Conservation (phyloP, 768 basidiomycete genomes). For the Naganishia antarctica region DNA sequence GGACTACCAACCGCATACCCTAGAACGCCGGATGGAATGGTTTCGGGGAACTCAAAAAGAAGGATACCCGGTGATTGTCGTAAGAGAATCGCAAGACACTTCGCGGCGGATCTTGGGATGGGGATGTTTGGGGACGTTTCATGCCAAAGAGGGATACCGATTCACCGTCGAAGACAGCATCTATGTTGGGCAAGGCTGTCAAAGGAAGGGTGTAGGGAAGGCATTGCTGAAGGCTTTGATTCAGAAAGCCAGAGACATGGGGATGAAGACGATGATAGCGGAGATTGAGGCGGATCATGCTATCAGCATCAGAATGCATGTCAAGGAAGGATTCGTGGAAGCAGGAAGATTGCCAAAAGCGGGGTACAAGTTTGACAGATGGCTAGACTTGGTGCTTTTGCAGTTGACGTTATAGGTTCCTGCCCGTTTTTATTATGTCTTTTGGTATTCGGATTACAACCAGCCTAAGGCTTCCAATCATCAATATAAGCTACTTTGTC, state of each 20-base stretch:
- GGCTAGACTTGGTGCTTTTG: conserved; percentile 19
- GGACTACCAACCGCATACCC: neutral
- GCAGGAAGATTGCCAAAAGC: conserved; percentile 13
- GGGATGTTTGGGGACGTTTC: conserved; percentile 18
- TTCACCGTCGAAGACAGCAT: conserved; percentile 20
- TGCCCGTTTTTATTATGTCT: too few relatives aligned
- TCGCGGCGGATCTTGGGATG: conserved; percentile 7
- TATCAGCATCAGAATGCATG: conserved; percentile 14
- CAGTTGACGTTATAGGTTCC: conserved; percentile 17
- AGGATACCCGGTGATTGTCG: conserved; percentile 15
- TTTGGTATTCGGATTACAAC: neutral
- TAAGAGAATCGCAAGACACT: neutral
- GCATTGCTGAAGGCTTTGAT: conserved; percentile 7
- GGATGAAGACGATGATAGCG: conserved; percentile 23
- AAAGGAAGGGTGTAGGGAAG: conserved; percentile 10
- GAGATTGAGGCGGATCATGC: conserved; percentile 17
- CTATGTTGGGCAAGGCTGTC: neutral
- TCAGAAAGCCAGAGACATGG: conserved; percentile 9
- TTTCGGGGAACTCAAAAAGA: neutral
- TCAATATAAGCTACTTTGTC: neutral
- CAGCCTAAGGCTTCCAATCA: neutral
- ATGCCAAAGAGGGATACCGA: conserved; percentile 16
- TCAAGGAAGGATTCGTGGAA: conserved; percentile 20
- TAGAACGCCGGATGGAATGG: conserved; percentile 13
- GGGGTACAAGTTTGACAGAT: conserved; percentile 22